Base-by-base conservation (phyloP, 2,329 filamentous ascomycete species). In the Trichoderma atrobrunneum region DNA sequence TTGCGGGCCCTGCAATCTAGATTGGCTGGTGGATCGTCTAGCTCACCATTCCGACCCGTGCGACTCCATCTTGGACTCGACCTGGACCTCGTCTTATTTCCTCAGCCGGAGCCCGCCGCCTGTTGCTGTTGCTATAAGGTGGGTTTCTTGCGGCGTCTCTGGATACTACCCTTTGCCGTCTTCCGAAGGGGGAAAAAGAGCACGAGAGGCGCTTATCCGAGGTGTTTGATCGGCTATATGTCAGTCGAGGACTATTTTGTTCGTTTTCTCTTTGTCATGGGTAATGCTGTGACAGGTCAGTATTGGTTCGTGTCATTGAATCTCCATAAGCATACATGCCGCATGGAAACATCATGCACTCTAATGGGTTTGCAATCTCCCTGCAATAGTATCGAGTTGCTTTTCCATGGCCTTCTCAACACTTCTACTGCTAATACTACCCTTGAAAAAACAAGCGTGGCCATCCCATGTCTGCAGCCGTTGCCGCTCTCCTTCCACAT, bases 101-200 rank as follows among this genome's bases (percentile, higher is more conserved):
- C 26, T 66, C 21, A 59, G 36, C 65, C 65, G 54, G 54, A 68
- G 65, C 56, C 26, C n/a, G 32, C 26, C n/a, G 32, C 26, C 36
- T 18, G 30, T 54, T n/a, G 21, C 54, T n/a, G 21, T 66, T n/a
- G 30, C 43, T 18, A 26, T 16, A 32, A 21, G 54, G 56, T 69
- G 26, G 56, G 26, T 32, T 51, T 34, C 8, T 32, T 39, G 36
- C 36, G 16, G 18, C 34, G n/a, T 57, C 32, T 54, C 36, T 48
- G 34, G n/a, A 60, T 60, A 24, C 65, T 48, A 60, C 65, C 65
- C 36, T 60, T 68, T 68, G 65, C 65, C 65, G 65, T 48, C 65
- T 68, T 48, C 65, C 65, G 54, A 67, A 32, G 14, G 48, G 48
- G 21, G 10, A 11, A 32, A 12, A 7, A 8, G 18, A 51, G 39